Evolutionary conservation across 169 alveolate genomes (phyloP).

Genomic region (Theileria luwenshuni): DNA sequence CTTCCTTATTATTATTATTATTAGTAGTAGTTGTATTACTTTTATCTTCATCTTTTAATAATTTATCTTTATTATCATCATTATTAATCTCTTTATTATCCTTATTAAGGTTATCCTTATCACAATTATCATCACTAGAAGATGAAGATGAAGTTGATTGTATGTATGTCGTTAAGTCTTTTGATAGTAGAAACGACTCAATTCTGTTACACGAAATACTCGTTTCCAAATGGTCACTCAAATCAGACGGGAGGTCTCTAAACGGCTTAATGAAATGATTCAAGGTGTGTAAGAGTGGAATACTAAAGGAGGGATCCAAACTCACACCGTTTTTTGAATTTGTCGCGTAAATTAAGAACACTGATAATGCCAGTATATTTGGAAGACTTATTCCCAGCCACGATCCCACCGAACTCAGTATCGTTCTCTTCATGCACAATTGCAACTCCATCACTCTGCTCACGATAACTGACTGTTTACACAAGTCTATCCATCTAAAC

Average conservation of each 20-base stretch:
- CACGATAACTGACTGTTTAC: constrained; percentile 39
- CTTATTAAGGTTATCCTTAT: neutral
- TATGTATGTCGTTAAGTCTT: constrained; percentile 47
- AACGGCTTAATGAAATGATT: constrained; percentile 60
- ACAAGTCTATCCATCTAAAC: constrained; percentile 54
- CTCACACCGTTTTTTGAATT: constrained; percentile 29
- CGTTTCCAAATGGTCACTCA: constrained; percentile 64
- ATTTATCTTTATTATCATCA: too few species aligned
- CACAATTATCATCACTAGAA: neutral
- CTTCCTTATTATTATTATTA: neutral
- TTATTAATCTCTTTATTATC: neutral
- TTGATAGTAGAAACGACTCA: constrained; percentile 39
- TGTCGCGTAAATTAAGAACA: constrained; percentile 40
- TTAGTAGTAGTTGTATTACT: neutral
- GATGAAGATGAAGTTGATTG: neutral
- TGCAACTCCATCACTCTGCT: constrained; percentile 65
- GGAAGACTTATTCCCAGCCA: constrained; percentile 66
- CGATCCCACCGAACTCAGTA: constrained; percentile 38
- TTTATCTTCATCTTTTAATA: neutral
- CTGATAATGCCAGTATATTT: constrained; percentile 37
- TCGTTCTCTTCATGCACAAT: constrained; percentile 57
- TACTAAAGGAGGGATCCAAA: constrained; percentile 37
- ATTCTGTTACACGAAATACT: constrained; percentile 57
- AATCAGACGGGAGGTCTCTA: constrained; percentile 51
- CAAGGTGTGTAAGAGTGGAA: constrained; percentile 63